These are phyloP conservation scores for Russula brevipes DNA, from an alignment of 768 basidiomycete species.

Conservation along the genomic window DNA sequence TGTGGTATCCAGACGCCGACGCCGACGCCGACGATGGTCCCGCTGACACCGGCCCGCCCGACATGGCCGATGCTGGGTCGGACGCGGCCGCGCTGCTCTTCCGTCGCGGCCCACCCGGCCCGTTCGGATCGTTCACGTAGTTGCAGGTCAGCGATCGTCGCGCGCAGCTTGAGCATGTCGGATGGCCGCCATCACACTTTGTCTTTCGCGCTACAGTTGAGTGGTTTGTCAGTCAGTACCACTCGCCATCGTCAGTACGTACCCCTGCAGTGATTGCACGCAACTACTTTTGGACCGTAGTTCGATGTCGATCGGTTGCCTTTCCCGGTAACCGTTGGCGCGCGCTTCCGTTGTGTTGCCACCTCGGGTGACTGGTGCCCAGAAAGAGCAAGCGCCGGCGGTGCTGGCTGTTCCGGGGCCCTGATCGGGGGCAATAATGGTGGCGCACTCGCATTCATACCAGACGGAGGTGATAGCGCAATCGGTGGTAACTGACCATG, in stretches of 20 bases:
- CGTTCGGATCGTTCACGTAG: constrained; percentile 62
- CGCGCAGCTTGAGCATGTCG: constrained; percentile 77
- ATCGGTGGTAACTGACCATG: constrained; percentile 22
- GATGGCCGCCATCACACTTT: constrained; percentile 83
- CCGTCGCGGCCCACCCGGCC: constrained; percentile 24
- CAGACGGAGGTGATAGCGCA: constrained; percentile 19
- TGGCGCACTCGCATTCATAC: constrained; percentile 23
- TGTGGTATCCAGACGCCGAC: constrained; percentile 23
- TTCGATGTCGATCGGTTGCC: constrained; percentile 50
- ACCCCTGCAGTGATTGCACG: constrained; percentile 89
- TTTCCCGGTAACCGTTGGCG: constrained; percentile 57
- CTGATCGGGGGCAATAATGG: constrained; percentile 27
- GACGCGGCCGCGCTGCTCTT: constrained; percentile 25
- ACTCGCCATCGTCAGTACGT: constrained; percentile 28
- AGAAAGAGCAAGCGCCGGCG: constrained; percentile 38
- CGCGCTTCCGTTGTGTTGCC: constrained; percentile 46
- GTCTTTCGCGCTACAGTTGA: constrained; percentile 68
- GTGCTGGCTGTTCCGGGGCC: constrained; percentile 25
- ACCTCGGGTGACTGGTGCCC: constrained; percentile 22
- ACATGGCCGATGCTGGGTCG: constrained; percentile 26
- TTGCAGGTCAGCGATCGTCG: constrained; percentile 71
- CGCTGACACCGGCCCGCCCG: constrained; percentile 29
- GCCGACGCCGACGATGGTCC: constrained; percentile 23
- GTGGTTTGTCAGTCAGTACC: background rate
- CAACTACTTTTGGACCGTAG: constrained; percentile 81